These are phyloP conservation scores for Termitomyces sp. DNA, from an alignment of 768 basidiomycete species.

Conservation along the genomic window DNA sequence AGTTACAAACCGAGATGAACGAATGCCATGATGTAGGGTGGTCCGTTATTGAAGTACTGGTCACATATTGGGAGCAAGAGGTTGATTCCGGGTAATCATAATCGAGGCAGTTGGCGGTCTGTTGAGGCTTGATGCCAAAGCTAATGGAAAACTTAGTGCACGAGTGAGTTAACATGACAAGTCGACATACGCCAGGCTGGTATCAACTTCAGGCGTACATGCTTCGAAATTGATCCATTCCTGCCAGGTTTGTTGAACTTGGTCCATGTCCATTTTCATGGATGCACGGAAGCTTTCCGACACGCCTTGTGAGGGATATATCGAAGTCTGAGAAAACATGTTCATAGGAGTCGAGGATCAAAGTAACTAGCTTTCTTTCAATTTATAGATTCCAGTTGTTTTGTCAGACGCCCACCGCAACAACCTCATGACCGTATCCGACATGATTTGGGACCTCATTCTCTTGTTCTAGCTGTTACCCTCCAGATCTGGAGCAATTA, in stretches of 20 bases:
- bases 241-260: conserved; percentile 5
- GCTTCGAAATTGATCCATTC: conserved; percentile 8
- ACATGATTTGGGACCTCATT: background rate
- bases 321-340: background rate
- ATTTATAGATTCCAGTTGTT: background rate
- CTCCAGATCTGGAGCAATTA: background rate
- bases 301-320: background rate
- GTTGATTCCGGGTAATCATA: background rate
- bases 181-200: conserved; percentile 1
- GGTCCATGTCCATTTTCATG: background rate
- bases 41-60: background rate
- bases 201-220: background rate
- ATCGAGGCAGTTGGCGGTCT: background rate
- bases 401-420: background rate
- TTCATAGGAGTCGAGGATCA: background rate
- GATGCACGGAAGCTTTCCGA: background rate
- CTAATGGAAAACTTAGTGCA: background rate
- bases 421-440: background rate
- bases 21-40: background rate
- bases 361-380: background rate
- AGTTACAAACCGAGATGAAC: background rate
- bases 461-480: conserved; percentile 1
- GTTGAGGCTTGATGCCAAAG: background rate
- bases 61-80: background rate
- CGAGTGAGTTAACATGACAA: background rate